phyloP scores from a whole-genome alignment of 2,329 filamentous ascomycete species.

The Penicillium vulpinum region DNA sequence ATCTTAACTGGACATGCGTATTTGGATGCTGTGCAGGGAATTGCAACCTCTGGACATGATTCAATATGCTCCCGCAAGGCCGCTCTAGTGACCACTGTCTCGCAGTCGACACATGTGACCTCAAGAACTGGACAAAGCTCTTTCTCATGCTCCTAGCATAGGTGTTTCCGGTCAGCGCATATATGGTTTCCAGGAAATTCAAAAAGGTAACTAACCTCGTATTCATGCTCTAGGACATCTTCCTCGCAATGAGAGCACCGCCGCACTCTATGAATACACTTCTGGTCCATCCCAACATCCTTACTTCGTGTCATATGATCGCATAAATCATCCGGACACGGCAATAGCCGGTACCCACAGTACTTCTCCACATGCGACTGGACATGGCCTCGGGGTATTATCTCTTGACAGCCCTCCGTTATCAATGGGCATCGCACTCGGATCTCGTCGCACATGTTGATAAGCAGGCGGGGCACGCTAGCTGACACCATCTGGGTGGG shows the following conservation, averaged over 20 bases:
- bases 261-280: constrained; percentile 56
- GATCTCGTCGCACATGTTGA: constrained; percentile 63
- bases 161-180: constrained; percentile 4
- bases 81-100: constrained; percentile 33
- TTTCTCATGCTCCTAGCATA: constrained; percentile 36
- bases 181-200: neutral
- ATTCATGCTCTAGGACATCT: constrained; percentile 55
- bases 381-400: constrained; percentile 57
- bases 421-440: constrained; percentile 59
- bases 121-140: constrained; percentile 40
- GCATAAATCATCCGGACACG: constrained; percentile 54
- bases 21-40: constrained; percentile 40
- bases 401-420: constrained; percentile 55
- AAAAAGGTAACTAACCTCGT: constrained; percentile 44
- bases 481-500: constrained; percentile 40
- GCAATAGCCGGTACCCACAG: constrained; percentile 56
- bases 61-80: constrained; percentile 40
- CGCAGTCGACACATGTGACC: constrained; percentile 41
- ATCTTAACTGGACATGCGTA: constrained; percentile 46
- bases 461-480: constrained; percentile 56
- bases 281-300: constrained; percentile 49
- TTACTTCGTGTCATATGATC: constrained; percentile 55
- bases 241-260: constrained; percentile 56
- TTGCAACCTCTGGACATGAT: constrained; percentile 38
- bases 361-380: constrained; percentile 62